Conservation (phyloP, 2,329 filamentous ascomycete species). For the Fusarium agapanthi region DNA sequence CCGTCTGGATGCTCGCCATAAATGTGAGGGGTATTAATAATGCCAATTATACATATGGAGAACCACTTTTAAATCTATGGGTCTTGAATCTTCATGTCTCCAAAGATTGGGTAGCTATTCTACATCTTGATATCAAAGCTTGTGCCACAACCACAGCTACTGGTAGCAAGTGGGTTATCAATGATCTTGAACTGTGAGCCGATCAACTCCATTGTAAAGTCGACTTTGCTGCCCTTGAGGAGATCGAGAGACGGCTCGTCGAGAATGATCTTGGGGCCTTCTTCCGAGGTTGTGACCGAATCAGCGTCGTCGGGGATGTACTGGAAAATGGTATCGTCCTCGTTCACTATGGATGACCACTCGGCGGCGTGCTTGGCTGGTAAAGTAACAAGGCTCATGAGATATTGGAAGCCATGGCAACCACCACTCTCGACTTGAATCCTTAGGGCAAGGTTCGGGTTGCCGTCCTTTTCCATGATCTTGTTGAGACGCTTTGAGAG, state of each 20-base stretch:
- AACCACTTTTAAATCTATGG: constrained; percentile 14
- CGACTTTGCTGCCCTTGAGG: constrained; percentile 91
- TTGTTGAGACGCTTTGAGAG: constrained; percentile 71
- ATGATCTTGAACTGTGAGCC: constrained; percentile 91
- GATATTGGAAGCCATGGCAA: constrained; percentile 97
- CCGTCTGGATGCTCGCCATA: neutral
- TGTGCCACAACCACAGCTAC: constrained; percentile 95
- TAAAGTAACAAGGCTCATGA: constrained; percentile 83
- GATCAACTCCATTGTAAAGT: constrained; percentile 96
- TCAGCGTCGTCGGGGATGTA: constrained; percentile 63
- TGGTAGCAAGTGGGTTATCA: constrained; percentile 90
- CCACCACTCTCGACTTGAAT: constrained; percentile 93
- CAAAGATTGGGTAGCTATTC: neutral
- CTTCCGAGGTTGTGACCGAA: constrained; percentile 39
- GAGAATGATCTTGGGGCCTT: constrained; percentile 81
- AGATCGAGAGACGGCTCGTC: constrained; percentile 88
- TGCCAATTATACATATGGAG: constrained; percentile 14
- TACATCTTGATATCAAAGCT: constrained; percentile 92
- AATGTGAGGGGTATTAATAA: constrained; percentile 32
- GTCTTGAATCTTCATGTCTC: neutral
- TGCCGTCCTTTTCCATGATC: constrained; percentile 76
- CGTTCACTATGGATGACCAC: constrained; percentile 54
- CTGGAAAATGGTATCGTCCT: constrained; percentile 90
- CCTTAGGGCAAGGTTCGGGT: constrained; percentile 85
- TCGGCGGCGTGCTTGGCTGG: constrained; percentile 52